phyloP scores from a whole-genome alignment of 169 alveolate genomes.

The Cyclospora cayetanensis region DNA sequence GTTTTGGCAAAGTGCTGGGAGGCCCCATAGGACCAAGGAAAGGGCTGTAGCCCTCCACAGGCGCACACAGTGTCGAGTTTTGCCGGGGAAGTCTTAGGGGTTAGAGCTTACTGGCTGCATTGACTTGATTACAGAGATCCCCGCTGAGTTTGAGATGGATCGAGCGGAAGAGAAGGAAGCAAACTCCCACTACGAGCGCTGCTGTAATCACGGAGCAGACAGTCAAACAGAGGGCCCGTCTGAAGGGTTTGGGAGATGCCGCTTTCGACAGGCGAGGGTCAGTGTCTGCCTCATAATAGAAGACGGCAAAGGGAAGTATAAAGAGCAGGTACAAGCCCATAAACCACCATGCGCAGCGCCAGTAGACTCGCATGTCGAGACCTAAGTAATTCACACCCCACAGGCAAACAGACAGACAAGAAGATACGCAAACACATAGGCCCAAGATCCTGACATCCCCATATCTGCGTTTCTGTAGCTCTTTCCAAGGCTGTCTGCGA shows the following conservation, averaged over 20 bases:
- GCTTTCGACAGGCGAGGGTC: background rate
- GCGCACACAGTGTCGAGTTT: too few relatives aligned
- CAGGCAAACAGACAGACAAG: background rate
- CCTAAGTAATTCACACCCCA: background rate
- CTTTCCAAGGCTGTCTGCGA: background rate
- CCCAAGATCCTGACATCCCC: background rate
- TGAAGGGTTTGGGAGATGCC: background rate
- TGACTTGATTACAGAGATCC: constrained; percentile 19
- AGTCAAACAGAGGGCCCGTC: background rate
- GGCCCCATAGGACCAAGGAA: too few relatives aligned
- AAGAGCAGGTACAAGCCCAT: constrained; percentile 1
- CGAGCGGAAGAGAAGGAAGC: constrained; percentile 6
- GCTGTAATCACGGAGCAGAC: background rate
- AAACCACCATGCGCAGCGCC: constrained; percentile 13
- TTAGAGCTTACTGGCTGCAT: too few relatives aligned
- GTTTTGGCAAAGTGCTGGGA: too few relatives aligned
- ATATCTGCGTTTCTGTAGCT: background rate
- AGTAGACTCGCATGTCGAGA: constrained; percentile 9
- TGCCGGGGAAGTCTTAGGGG: too few relatives aligned
- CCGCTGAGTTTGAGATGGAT: background rate
- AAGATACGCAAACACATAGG: background rate
- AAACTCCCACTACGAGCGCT: background rate
- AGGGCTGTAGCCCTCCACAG: too few relatives aligned
- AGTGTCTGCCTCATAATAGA: constrained; percentile 44
- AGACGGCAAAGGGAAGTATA: constrained; percentile 17